Evolutionary conservation across 345 rosid species (phyloP), one percentile per base, ranked within the genome.

Genomic region (Microcos paniculata): DNA sequence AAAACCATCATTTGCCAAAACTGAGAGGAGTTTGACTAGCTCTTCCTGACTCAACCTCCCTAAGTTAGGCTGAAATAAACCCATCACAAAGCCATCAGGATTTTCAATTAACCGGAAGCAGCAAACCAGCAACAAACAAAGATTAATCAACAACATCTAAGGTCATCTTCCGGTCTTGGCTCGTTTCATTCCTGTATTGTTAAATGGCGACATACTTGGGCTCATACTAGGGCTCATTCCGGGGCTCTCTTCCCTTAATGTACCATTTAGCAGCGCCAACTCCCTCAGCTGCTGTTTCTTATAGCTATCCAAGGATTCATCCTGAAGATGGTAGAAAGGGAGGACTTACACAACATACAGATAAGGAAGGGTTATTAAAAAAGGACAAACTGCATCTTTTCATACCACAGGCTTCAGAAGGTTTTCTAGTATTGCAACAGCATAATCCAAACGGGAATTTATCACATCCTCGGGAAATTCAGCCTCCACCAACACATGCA

Each of bases 351-450:
- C 68, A 66, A 15, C 8, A 56, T 10, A 30, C 0, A 38, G 55
- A 64, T 31, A 73, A 62, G 38, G 15, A 62, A 15, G 21, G 38
- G 73, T n/a, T 46, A 51, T 15, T 58, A 46, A 56, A 62, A 63
- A 62, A 28, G 21, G 19, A 23, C 28, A 59, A 6, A 53, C 12
- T 23, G 30, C 49, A 62, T 13, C 5, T 28, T 51, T 72, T 46
- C 85, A 57, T 89, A 93, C 97, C 97, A 96, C 88, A 38, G 99
- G 99, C 89, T 87, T 93, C 78, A 96, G 78, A 77, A 96, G 96
- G 68, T 83, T 86, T 73, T 91, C 92, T 48, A 96, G 84, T 75
- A 96, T 78, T 8, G 89, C 77, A 51, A 91, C 83, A 4, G 99
- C 99, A 51, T 88, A 84, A 42, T 91, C 94, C 84, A 96, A 68